Base-by-base conservation (phyloP, 345 rosid species). In the Eucalyptus marginata region DNA sequence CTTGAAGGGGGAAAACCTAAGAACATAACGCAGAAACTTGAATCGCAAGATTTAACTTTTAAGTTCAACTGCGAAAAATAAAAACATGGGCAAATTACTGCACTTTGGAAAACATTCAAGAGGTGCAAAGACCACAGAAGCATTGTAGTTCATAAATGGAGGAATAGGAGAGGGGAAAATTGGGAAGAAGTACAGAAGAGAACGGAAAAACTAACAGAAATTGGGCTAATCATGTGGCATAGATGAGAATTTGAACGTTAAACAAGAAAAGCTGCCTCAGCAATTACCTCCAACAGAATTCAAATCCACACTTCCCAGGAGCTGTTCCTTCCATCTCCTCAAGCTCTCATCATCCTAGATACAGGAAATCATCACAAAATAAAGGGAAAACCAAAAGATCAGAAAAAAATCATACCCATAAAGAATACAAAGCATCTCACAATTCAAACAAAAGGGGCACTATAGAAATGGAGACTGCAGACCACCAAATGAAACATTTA, bases 261-360 rank as follows among this genome's bases (percentile, higher is more conserved):
- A 20, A 36, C 62, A 58, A 31, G 20, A 59, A 58, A 40, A 80
- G 83, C 66, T 87, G 80, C 54, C 40, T 51, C 47, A 14, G 49
- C 27, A 52, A 87, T 87, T 89, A 97, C 98, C 99, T 93, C 98
- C 98, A 64, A 96, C 95, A 87, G 95, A 89, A 40, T 92, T 92
- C 13, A 96, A 76, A 90, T 97, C 99, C 89, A 97, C 98, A 52
- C 92, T 91, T 10, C 98, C 96, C 44, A 97, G 96, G 66, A 97
- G 99, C 80, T 97, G 99, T 90, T 97, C 98, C 90, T 97, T 97
- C 99, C 99, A 97, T 90, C 95, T 97, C 93, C 98, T 95, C 92
- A 97, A 93, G 94, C 99, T 97, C 89, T 97, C 99, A 92, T 97
- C 99, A 71, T 97, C 99, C 99, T 96, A 80, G 85, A 86, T 66